phyloP scores from a whole-genome alignment of 805 yeast species.

The Sugiyamaella chiloensis region DNA sequence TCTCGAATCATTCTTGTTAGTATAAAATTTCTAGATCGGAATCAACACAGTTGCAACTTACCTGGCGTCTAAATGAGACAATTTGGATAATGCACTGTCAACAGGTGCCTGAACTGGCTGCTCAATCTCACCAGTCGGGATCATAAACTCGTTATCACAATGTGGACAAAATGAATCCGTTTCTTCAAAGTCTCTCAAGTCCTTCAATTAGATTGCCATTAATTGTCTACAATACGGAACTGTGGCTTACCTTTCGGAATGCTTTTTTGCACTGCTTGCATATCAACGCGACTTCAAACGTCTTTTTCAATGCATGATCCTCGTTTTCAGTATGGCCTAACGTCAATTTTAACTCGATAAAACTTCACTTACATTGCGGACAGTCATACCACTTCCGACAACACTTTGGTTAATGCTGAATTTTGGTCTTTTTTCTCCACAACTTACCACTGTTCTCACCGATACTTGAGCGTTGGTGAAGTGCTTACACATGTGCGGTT shows the following conservation, averaged over 20 bases:
- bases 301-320: conserved; percentile 31
- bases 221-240: not conserved
- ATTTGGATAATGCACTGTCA: conserved; percentile 17
- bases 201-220: conserved; percentile 16
- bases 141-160: conserved; percentile 33
- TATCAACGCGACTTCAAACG: conserved; percentile 31
- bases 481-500: conserved; percentile 31
- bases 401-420: conserved; percentile 23
- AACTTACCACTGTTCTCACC: conserved; percentile 29
- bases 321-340: conserved; percentile 31
- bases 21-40: too few species aligned
- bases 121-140: conserved; percentile 22
- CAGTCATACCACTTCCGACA: conserved; percentile 36
- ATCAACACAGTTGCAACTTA: too few species aligned
- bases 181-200: conserved; percentile 34
- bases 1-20: conserved; percentile 32
- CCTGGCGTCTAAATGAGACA: conserved; percentile 21
- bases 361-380: conserved; percentile 28
- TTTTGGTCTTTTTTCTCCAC: not conserved
- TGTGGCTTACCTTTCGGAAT: conserved; percentile 28
- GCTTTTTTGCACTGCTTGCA: conserved; percentile 36
- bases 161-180: conserved; percentile 35
- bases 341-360: not conserved
- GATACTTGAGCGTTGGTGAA: conserved; percentile 35
- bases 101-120: conserved; percentile 12